These are phyloP conservation scores for Fusarium cicatricum DNA, from an alignment of 2,329 filamentous ascomycete genomes.

Conservation along the genomic window DNA sequence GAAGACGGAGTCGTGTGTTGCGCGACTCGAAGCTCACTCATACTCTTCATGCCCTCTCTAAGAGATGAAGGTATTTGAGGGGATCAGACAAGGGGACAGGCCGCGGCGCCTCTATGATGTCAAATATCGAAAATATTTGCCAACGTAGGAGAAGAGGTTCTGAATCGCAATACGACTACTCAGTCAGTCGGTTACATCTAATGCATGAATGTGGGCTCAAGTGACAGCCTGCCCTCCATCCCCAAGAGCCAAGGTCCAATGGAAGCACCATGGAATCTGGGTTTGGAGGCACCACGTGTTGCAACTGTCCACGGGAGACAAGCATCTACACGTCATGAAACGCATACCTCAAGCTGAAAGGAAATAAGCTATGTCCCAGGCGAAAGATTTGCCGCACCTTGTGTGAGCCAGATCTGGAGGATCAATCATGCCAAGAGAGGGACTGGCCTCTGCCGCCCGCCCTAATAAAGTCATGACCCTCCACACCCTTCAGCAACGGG, in stretches of 20 bases:
- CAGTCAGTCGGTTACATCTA: too few relatives aligned
- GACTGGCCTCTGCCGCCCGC: too few relatives aligned
- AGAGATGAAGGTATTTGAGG: neutral
- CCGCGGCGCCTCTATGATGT: conserved; percentile 4
- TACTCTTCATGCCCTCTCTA: neutral
- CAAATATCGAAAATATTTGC: neutral
- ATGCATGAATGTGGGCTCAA: too few relatives aligned
- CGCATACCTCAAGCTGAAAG: conserved; percentile 4
- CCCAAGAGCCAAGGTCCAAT: neutral
- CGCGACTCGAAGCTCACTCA: too few relatives aligned
- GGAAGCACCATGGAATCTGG: neutral
- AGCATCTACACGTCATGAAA: conserved; percentile 37
- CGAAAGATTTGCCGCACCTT: conserved; percentile 25
- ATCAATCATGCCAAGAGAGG: too few relatives aligned
- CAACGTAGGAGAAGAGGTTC: neutral
- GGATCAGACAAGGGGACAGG: neutral
- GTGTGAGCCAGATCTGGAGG: conserved; percentile 26
- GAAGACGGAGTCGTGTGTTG: conserved; percentile 5
- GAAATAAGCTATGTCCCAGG: conserved; percentile 23
- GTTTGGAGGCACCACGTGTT: conserved; percentile 31
- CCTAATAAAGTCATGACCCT: too few relatives aligned
- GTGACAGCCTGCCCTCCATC: neutral
- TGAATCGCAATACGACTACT: neutral
- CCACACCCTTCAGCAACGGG: conserved; percentile 9
- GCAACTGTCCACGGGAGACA: conserved; percentile 4